Base-by-base conservation (phyloP, 2,329 filamentous ascomycete species). In the Xylariomycetidae sp. region DNA sequence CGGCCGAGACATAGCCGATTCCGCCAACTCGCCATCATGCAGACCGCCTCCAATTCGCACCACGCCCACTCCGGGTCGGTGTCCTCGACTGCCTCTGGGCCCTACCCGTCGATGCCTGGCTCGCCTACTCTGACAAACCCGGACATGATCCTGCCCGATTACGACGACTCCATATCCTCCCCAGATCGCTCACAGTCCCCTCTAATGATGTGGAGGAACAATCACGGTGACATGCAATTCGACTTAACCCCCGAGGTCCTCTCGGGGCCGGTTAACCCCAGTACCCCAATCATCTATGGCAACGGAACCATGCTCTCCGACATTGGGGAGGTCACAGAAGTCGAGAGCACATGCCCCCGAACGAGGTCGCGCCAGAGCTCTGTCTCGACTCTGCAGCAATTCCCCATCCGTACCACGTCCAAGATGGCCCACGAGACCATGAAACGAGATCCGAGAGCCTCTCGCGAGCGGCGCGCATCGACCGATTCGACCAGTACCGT, bases 71-170 rank as follows among this genome's bases (percentile, higher is more conserved):
- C 26, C 13, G 29, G 29, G 25, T 43, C 46, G 25, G 48, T 42
- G 37, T 35, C 45, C 19, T 44, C 40, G 40, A 51, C 50, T 31
- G 43, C 50, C 35, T 40, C 59, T 26, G 69, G 72, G 47, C 59
- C 68, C 27, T 60, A 69, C 37, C 79, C 83, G 43, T 78, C 77
- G 10, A n/a, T n/a, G n/a, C n/a, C n/a, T n/a, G n/a, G n/a, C n/a
- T 93, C 86, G 39, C 89, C 89, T 29, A 94, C 89, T 3, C 67
- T 95, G 51, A 93, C 87, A 35, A 93, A 95, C 59, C 87, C 88
- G 32, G 89, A 94, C 58, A 89, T 95, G 86, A 94, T 95, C 50
- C 67, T 95, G 32, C 89, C 89, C 40, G 79, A 83, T 55, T 79
- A 81, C 52, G 75, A 78, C 44, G 71, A 70, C 57, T 55, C 73